A percentile compares a stretch with the other conserved stretches of the same genome.
These are phyloP conservation scores for Trichoderma sp. DNA, from an alignment of 2,329 filamentous ascomycete species.

Conservation along the genomic window DNA sequence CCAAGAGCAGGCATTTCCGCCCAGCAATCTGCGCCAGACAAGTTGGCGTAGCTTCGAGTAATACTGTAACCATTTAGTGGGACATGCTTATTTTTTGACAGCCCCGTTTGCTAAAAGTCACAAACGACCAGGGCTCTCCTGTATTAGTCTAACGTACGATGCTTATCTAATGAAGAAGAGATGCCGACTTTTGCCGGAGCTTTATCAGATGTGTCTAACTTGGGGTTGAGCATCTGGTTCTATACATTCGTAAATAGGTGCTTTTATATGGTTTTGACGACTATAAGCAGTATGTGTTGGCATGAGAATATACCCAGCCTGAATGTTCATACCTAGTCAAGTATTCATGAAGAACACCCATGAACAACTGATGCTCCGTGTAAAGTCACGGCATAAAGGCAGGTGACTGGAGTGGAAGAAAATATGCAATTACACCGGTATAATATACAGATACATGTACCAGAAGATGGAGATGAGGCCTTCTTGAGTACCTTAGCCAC, in stretches of 20 bases:
- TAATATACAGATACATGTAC: neutral
- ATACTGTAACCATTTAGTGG: neutral
- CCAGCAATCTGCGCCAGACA: neutral
- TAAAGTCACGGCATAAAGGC: neutral
- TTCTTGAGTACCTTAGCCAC: neutral
- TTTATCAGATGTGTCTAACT: neutral
- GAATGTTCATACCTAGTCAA: neutral
- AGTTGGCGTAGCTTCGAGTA: neutral
- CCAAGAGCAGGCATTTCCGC: neutral
- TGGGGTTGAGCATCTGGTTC: neutral
- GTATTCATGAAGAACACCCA: neutral
- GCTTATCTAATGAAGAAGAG: neutral
- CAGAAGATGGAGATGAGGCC: neutral
- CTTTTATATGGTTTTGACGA: neutral
- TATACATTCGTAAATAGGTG: neutral
- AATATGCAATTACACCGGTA: neutral
- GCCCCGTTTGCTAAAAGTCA: neutral
- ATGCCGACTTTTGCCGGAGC: neutral
- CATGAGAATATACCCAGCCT: neutral
- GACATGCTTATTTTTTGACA: neutral
- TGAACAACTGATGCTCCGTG: neutral
- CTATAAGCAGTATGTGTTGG: neutral
- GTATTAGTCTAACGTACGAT: neutral
- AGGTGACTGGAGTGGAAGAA: neutral
- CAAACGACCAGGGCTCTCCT: neutral